phyloP scores from a whole-genome alignment of 371 early-diverging fungal species.

The Mucor mucedo region DNA sequence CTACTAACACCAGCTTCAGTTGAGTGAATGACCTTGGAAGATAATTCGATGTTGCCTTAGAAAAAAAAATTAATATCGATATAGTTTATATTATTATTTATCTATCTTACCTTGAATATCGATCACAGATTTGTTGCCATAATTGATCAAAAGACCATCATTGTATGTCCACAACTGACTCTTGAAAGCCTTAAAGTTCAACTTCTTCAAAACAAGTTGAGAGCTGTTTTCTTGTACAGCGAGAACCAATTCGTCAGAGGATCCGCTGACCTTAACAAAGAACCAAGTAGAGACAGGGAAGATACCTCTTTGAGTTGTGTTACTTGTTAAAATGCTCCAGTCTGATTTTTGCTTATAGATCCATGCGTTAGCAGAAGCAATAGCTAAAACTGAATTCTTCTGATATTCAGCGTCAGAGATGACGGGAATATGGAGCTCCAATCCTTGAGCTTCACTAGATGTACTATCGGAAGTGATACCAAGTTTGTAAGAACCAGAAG shows the following conservation, averaged over 20 bases:
- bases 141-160: constrained; percentile 58
- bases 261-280: constrained; percentile 42
- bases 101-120: constrained; percentile 36
- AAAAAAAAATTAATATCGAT: not conserved
- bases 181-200: constrained; percentile 37
- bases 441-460: constrained; percentile 22
- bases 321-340: constrained; percentile 26
- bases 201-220: constrained; percentile 31
- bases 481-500: constrained; percentile 17
- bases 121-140: constrained; percentile 52
- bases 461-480: constrained; percentile 26
- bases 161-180: constrained; percentile 60
- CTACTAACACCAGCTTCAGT: constrained; percentile 32
- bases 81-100: not conserved
- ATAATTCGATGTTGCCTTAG: constrained; percentile 9
- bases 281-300: constrained; percentile 49
- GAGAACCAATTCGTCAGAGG: constrained; percentile 35
- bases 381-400: constrained; percentile 20
- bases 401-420: constrained; percentile 35
- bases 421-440: constrained; percentile 41
- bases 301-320: constrained; percentile 30
- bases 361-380: constrained; percentile 27
- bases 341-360: constrained; percentile 32
- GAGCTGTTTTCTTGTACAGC: constrained; percentile 26
- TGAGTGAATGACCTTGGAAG: constrained; percentile 26